A percentile compares a stretch with the other conserved stretches of the same genome.
Evolutionary conservation across 2,329 filamentous ascomycete species (phyloP).

Genomic region (Arthrobotrys musiformis): DNA sequence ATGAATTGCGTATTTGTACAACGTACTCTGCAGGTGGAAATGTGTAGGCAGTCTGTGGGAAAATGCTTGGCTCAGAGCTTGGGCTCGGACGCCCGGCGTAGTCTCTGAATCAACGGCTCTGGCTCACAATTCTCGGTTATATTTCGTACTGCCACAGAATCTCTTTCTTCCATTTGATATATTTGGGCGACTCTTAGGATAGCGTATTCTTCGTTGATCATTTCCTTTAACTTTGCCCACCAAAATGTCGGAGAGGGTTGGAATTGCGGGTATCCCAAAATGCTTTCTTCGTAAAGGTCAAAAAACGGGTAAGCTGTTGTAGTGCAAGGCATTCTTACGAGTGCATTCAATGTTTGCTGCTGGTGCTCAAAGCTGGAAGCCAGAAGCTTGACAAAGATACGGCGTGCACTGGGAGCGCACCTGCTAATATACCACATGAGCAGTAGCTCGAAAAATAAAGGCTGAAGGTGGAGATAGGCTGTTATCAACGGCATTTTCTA

Average conservation of each 20-base stretch:
- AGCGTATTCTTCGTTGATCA: slow-evolving; percentile 48
- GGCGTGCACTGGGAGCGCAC: background rate
- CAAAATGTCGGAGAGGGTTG: slow-evolving; percentile 24
- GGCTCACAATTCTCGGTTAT: background rate
- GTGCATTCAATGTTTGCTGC: background rate
- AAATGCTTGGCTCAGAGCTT: background rate
- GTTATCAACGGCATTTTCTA: slow-evolving; percentile 17
- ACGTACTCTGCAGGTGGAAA: too few species aligned
- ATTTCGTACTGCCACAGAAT: background rate
- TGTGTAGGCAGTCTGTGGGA: too few species aligned
- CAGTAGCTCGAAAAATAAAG: background rate
- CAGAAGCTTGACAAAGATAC: background rate
- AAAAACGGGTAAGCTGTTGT: slow-evolving; percentile 46
- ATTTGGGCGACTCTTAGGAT: slow-evolving; percentile 34
- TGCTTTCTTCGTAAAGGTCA: slow-evolving; percentile 49
- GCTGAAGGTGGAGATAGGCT: slow-evolving; percentile 25
- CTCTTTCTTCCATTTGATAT: slow-evolving; percentile 17
- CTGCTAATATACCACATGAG: background rate
- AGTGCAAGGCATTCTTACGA: slow-evolving; percentile 34
- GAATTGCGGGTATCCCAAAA: slow-evolving; percentile 31
- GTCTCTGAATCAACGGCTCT: slow-evolving; percentile 31
- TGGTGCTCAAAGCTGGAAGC: background rate
- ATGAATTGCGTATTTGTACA: background rate
- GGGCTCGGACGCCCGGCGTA: slow-evolving; percentile 13
- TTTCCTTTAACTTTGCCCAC: slow-evolving; percentile 36